Conservation (phyloP, 2,329 filamentous ascomycete species). For the Cytospora paraplurivora region DNA sequence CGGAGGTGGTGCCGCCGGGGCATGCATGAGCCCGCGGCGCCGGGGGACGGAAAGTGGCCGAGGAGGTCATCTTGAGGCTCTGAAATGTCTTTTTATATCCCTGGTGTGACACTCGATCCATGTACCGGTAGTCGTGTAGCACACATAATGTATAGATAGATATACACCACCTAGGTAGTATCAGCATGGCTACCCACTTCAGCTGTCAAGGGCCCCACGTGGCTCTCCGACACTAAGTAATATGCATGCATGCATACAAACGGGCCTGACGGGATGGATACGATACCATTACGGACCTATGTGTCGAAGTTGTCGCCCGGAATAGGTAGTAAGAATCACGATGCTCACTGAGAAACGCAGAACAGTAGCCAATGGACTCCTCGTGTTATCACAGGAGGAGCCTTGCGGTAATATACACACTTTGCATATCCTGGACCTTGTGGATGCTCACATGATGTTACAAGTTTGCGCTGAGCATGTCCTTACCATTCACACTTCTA, state of each 20-base stretch:
- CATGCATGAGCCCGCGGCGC: conserved; percentile 37
- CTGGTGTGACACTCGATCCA: neutral
- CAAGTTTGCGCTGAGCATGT: neutral
- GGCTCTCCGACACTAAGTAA: neutral
- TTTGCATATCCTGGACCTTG: neutral
- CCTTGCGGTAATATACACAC: neutral
- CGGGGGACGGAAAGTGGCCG: neutral
- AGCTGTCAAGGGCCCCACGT: neutral
- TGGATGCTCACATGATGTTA: neutral
- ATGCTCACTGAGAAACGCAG: no score
- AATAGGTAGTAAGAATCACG: neutral
- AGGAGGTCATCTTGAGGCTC: neutral
- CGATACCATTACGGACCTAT: no score
- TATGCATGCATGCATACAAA: no score
- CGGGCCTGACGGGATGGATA: no score
- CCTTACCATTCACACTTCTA: neutral
- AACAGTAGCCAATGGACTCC: no score
- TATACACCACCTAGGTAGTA: neutral
- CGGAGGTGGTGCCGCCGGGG: conserved; percentile 54
- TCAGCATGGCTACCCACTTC: conserved; percentile 1
- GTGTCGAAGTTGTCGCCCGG: neutral
- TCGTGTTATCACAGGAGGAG: no score
- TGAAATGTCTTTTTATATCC: neutral
- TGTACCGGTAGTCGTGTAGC: no score
- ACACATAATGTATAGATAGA: neutral